Conservation (phyloP, 306 rosid genomes). For the Hippophae tibetana region DNA sequence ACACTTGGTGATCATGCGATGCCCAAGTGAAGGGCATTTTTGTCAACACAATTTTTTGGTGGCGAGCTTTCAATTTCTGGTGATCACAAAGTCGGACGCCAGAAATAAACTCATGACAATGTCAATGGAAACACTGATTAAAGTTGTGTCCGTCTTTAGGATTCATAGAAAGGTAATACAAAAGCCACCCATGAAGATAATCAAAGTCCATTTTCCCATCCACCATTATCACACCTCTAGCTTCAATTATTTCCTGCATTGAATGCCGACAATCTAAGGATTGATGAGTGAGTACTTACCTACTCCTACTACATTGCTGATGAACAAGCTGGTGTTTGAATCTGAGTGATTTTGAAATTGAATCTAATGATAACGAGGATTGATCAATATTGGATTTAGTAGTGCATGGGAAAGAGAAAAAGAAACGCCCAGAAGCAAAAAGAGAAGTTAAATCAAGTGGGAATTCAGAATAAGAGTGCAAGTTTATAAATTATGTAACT, state of each 20-base stretch:
- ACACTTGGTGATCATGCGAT: no score
- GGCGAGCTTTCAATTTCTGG: no score
- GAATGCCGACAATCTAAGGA: conserved; percentile 67
- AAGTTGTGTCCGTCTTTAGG: conserved; percentile 25
- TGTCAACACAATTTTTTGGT: no score
- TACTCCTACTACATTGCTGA: conserved; percentile 32
- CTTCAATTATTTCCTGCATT: conserved; percentile 79
- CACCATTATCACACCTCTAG: conserved; percentile 22
- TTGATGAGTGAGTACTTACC: conserved; percentile 46
- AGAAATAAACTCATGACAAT: no score
- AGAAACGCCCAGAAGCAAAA: conserved; percentile 64
- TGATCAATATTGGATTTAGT: conserved; percentile 69
- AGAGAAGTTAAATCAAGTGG: conserved; percentile 60
- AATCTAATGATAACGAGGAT: conserved; percentile 7
- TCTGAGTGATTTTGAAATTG: neutral
- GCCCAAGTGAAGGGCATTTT: no score
- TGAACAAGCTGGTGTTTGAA: neutral
- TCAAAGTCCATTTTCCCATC: conserved; percentile 46
- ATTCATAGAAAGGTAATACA: conserved; percentile 69
- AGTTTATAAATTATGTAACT: no score
- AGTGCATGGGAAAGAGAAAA: conserved; percentile 81
- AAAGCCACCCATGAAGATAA: conserved; percentile 65
- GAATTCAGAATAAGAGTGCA: conserved; percentile 5
- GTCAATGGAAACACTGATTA: no score
- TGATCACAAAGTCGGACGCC: no score